Evolutionary conservation across 345 rosid genomes (phyloP), one percentile per base, ranked within the genome.

Genomic region (Microcos paniculata): DNA sequence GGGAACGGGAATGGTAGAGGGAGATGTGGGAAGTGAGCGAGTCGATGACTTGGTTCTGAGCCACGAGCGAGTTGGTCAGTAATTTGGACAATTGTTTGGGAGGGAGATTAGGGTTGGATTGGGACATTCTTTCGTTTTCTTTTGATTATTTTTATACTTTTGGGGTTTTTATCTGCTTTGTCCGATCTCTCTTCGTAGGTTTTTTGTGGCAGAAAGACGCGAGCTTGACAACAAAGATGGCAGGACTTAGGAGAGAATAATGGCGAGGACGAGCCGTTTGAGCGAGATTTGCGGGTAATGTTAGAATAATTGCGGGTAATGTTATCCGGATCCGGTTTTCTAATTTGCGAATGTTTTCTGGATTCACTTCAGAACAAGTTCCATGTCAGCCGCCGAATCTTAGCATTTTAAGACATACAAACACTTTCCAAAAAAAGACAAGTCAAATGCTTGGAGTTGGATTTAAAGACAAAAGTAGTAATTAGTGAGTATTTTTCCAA

Each of bases 21-120:
- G 99, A 88, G 82, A 95, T 91, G 84, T 95, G 99, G 63, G 96
- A 81, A 38, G 97, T 91, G 74, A 95, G 94, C 8, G 93, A 89
- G 82, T 89, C 98, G 26, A 95, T 76, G 53, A 93, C 81, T 70
- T 90, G 88, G 78, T 84, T 84, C 80, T 83, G 86, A 74, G 91
- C 77, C 89, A 84, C 80, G 76, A 78, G 68, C 31, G 93, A 80
- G 72, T 72, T 69, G 49, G 80, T 21, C 16, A 43, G 75, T n/a
- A 52, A 26, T n/a, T 76, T 30, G 43, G 81, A 45, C 1, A 56
- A 64, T 33, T 62, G 61, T 8, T 24, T 45, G 43, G 42, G 59
- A 55, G 76, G 56, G 31, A 73, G 57, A 79, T 35, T 80, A 67
- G 83, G 70, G 71, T 72, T 72, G 28, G 78, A 53, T 75, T 71